These are phyloP conservation scores for Starmerella etchellsii DNA, from an alignment of 805 yeast species.

Conservation along the genomic window DNA sequence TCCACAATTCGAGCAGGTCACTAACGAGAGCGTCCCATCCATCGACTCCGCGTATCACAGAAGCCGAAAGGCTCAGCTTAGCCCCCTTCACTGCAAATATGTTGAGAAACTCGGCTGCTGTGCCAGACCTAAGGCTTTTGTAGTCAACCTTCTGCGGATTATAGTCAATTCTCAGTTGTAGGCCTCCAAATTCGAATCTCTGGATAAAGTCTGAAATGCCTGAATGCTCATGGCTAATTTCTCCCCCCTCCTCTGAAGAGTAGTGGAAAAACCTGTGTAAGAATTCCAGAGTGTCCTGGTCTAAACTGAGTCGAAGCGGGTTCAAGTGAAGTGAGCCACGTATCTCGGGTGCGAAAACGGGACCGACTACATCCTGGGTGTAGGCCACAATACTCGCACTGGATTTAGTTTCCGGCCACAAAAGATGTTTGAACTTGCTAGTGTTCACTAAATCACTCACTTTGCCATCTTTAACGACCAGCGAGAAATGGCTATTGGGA, in stretches of 20 bases:
- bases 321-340: slow-evolving; percentile 29
- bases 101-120: slow-evolving; percentile 74
- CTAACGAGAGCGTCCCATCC: slow-evolving; percentile 54
- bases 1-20: slow-evolving; percentile 59
- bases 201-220: slow-evolving; percentile 38
- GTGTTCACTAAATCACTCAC: slow-evolving; percentile 6
- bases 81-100: slow-evolving; percentile 83
- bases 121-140: slow-evolving; percentile 74
- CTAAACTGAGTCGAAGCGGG: slow-evolving; percentile 75
- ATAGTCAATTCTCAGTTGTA: slow-evolving; percentile 67
- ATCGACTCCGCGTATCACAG: slow-evolving; percentile 57
- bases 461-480: slow-evolving; percentile 6
- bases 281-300: slow-evolving; percentile 87
- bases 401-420: slow-evolving; percentile 1
- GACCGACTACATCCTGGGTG: slow-evolving; percentile 2
- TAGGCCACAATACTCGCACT: neutral
- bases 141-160: slow-evolving; percentile 84
- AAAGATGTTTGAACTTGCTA: slow-evolving; percentile 7
- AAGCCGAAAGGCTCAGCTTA: slow-evolving; percentile 47
- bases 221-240: neutral
- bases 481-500: neutral
- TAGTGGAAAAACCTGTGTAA: slow-evolving; percentile 69
- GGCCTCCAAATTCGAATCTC: slow-evolving; percentile 37
- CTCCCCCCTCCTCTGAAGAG: slow-evolving; percentile 36
- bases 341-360: slow-evolving; percentile 6